Base-by-base conservation (phyloP, 2,329 filamentous ascomycete genomes). In the Hawksworthiomyces lignivorus region DNA sequence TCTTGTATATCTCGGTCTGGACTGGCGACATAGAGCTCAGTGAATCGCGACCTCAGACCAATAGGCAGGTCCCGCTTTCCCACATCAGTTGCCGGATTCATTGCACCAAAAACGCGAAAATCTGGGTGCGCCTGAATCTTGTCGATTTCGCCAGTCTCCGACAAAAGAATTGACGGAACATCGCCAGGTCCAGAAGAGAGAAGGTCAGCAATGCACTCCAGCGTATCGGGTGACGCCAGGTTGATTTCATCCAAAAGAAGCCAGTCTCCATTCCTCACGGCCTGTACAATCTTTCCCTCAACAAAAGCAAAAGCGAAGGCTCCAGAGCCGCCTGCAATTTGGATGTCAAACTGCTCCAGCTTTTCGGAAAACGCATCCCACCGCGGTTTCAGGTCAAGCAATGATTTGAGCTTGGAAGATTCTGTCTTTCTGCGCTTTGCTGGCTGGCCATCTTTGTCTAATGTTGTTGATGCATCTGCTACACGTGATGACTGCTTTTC, bases 61-160 rank as follows among this genome's bases (percentile, higher is more conserved):
- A 86, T 80, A 1, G 90, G 88, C 14, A 99, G 68, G 60, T 98
- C 92, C 43, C 90, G 82, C 64, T 98, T 99, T 47, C 94, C 92
- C 43, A 96, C 81, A 65, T 99, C 92, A 4, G 92, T 98, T 5
- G 92, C 92, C 22, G 92, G 92, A 56, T 99, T 99, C 92, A 99
- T 99, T 21, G 94, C 92, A 39, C 87, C 94, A 57, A 99, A 98
- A 12, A 99, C 85, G 29, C 92, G 81, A 60, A 99, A 98, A 50
- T 95, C 81, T 0, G 87, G 82, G 60, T 98, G 90, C 1, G 89
- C 92, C 47, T 82, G 74, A 27, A 98, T 82, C 50, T 89, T 79
- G 60, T 97, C 87, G 32, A 95, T 87, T 52, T 92, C 88, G 28
- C 92, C 92, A 29, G 88, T 92, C 64, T 99, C 92, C 0, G 89